phyloP scores from a whole-genome alignment of 2,329 filamentous ascomycete genomes.

The Fusarium euwallaceae region DNA sequence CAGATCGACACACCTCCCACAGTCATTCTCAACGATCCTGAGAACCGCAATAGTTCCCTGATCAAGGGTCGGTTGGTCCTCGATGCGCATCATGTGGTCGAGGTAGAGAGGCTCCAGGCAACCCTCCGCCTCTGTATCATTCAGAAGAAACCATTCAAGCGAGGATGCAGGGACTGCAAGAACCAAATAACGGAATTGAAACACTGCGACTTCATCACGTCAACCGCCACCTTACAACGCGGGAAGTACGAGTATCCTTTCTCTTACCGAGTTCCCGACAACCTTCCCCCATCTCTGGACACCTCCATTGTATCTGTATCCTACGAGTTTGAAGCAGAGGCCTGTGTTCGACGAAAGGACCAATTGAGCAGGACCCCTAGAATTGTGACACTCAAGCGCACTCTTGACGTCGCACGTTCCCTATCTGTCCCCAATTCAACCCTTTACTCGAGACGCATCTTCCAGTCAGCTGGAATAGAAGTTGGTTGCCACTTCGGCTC shows the following conservation, averaged over 20 bases:
- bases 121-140: not conserved
- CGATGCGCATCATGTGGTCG: not conserved
- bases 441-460: conserved; percentile 78
- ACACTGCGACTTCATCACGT: conserved; percentile 25
- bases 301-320: conserved; percentile 78
- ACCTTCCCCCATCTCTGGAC: conserved; percentile 84
- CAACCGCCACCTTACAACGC: not conserved
- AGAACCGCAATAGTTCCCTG: not conserved
- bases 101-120: conserved; percentile 25
- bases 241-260: conserved; percentile 75
- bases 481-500: conserved; percentile 83
- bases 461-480: conserved; percentile 91
- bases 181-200: conserved; percentile 29
- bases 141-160: conserved; percentile 35
- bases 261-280: conserved; percentile 84
- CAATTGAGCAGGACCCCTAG: conserved; percentile 49
- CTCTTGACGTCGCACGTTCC: conserved; percentile 81
- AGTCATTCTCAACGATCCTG: conserved; percentile 7
- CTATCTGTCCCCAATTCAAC: conserved; percentile 78
- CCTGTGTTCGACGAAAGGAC: conserved; percentile 67
- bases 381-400: conserved; percentile 72
- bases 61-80: conserved; percentile 20
- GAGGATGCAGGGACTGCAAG: conserved; percentile 32
- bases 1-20: conserved; percentile 18
- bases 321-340: conserved; percentile 80